Base-by-base conservation (phyloP, 495 filamentous ascomycete species). In the Penicillium paxilli region DNA sequence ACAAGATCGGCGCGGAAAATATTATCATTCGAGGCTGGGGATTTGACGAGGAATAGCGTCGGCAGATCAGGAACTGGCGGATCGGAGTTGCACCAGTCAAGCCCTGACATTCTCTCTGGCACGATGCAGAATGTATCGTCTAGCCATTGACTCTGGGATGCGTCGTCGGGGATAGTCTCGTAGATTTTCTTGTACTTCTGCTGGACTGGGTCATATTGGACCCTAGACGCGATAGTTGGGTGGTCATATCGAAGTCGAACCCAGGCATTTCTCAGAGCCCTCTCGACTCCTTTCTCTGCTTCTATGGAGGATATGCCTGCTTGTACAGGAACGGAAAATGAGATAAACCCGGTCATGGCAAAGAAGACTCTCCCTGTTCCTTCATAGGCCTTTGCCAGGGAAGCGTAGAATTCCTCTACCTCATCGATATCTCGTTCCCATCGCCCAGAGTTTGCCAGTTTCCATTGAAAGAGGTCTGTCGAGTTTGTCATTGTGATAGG, bases 401-500 rank as follows among this genome's bases (percentile, higher is more conserved):
- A 54, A 0, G 64, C 64, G 47, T 80, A 81, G 30, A 73, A 70
- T 35, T 62, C 61, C 52, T 81, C 78, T 1, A 58, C 63, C 44
- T 79, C 78, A 50, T 81, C 77, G 32, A 73, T 60, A 35, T 72
- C 67, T 0, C 78, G 69, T 57, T 73, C 67, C 70, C 71, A 81
- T 21, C 66, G 23, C 17, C 44, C 55, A 8, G 49, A 44, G 14
- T 49, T 26, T 14, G 50, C 49, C 19, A 41, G 33, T 11, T 38
- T 37, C 55, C 55, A 58, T 23, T 32, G 11, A 32, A 32, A 32
- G 30, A 10, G 30, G 11, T 32, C 10, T 32, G 0, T 14, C 11
- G 30, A n/a, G 8, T 4, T 32, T 9, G 30, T 14, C 30, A 32
- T 32, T 32, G 30, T 4, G 0, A 32, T 32, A 12, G 8, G 30